Percentiles rank a stretch among this genome's conserved stretches.
Conservation (phyloP, 2,329 filamentous ascomycete species). For the Colletotrichum viniferum region DNA sequence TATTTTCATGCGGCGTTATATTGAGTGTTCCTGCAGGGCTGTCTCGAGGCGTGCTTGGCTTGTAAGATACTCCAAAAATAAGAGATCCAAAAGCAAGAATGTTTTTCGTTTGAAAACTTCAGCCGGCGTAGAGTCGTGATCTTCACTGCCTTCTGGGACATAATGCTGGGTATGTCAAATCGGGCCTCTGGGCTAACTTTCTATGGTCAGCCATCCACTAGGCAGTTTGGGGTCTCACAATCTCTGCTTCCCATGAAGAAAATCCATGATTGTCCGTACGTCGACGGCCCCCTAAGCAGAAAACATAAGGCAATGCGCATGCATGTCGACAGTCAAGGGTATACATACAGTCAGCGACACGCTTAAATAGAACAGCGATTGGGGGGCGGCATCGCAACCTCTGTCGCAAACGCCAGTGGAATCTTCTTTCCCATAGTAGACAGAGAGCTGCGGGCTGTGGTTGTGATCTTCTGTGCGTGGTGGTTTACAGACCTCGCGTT, state of each 20-base stretch:
- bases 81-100: background rate
- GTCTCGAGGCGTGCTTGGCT: background rate
- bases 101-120: background rate
- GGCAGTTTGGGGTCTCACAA: no score
- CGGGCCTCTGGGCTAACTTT: background rate
- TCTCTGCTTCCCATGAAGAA: background rate
- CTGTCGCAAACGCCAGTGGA: background rate
- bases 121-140: background rate
- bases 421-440: background rate
- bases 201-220: background rate
- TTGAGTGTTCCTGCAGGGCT: background rate
- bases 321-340: background rate
- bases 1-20: background rate
- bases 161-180: rapidly evolving
- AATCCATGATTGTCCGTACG: background rate
- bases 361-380: background rate
- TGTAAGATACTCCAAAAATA: background rate
- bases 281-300: background rate
- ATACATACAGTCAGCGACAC: background rate
- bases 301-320: background rate
- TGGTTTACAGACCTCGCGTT: background rate
- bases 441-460: background rate
- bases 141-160: background rate
- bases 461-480: background rate
- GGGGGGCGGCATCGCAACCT: background rate